Evolutionary conservation across 2,329 filamentous ascomycete species (phyloP).

Genomic region (Cryphonectria radicalis): DNA sequence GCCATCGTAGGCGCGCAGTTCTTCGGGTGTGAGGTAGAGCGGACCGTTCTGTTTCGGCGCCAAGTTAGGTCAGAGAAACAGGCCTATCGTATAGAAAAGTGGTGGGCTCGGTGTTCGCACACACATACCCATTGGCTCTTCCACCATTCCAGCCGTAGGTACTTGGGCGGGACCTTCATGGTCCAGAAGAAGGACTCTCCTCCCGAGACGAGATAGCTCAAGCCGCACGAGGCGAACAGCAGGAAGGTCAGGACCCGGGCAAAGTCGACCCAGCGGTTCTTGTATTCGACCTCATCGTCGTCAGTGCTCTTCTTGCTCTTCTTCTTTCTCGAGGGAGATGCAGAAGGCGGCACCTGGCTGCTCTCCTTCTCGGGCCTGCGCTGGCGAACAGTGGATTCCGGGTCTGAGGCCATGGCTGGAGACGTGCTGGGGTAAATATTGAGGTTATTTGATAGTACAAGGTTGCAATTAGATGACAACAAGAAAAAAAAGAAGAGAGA

Average conservation of each 20-base stretch:
- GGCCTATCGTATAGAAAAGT: not conserved
- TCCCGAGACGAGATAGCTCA: constrained; percentile 77
- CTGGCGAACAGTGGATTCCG: constrained; percentile 28
- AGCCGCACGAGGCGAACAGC: constrained; percentile 65
- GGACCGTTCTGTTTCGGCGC: constrained; percentile 55
- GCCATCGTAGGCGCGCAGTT: constrained; percentile 80
- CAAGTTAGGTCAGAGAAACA: constrained; percentile 2
- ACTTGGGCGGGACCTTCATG: constrained; percentile 63
- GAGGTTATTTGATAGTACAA: no score
- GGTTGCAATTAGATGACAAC: not conserved
- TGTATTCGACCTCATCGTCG: constrained; percentile 68
- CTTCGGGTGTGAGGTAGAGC: constrained; percentile 70
- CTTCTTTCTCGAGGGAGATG: constrained; percentile 29
- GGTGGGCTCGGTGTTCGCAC: not conserved
- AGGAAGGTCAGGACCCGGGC: constrained; percentile 72
- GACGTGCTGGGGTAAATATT: not conserved
- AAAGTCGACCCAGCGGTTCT: constrained; percentile 62
- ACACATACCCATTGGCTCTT: constrained; percentile 63
- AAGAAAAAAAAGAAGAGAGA: not conserved
- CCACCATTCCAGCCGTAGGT: constrained; percentile 62
- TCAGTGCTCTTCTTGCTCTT: constrained; percentile 51
- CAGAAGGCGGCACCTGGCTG: not conserved
- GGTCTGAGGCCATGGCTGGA: constrained; percentile 21
- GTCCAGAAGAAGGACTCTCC: constrained; percentile 74
- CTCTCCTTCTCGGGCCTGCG: constrained; percentile 19